Percentiles rank a stretch among this genome's conserved stretches.
Evolutionary conservation across 2,329 filamentous ascomycete species (phyloP).

Genomic region (Pleomassaria siparia): DNA sequence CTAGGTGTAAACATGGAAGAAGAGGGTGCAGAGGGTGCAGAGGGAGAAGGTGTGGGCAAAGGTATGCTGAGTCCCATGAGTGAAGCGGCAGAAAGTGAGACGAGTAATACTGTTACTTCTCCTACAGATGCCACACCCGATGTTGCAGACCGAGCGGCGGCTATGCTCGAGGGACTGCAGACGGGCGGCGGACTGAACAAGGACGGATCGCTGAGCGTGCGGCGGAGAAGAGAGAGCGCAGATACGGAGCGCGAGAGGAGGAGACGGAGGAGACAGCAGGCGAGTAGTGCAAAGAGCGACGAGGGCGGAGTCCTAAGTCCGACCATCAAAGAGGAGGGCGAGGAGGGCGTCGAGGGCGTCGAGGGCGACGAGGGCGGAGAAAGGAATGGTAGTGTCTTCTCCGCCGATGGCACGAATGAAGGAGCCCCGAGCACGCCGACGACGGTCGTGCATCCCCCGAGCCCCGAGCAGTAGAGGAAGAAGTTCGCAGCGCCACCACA

Average conservation of each 20-base stretch:
- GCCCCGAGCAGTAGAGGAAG: conserved; percentile 26
- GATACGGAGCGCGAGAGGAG: conserved; percentile 76
- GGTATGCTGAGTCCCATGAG: conserved; percentile 56
- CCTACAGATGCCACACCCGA: conserved; percentile 58
- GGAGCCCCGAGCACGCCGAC: conserved; percentile 27
- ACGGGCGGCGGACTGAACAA: conserved; percentile 57
- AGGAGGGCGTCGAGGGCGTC: conserved; percentile 12
- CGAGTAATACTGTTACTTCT: conserved; percentile 26
- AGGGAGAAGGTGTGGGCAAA: conserved; percentile 50
- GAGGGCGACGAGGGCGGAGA: conserved; percentile 4
- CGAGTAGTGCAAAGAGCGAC: conserved; percentile 33
- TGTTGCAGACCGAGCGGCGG: conserved; percentile 80
- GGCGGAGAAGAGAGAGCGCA: conserved; percentile 71
- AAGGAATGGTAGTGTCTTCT: not conserved
- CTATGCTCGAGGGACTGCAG: conserved; percentile 80
- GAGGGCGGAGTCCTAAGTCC: conserved; percentile 37
- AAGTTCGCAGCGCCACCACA: conserved; percentile 36
- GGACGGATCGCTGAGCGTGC: conserved; percentile 51
- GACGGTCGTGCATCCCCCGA: conserved; percentile 42
- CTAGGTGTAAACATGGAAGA: conserved; percentile 57
- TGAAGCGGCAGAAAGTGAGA: conserved; percentile 32
- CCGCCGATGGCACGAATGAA: conserved; percentile 8
- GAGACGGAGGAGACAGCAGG: conserved; percentile 55
- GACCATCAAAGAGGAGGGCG: conserved; percentile 34
- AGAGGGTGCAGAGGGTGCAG: conserved; percentile 36